Base-by-base conservation (phyloP, 2,329 filamentous ascomycete genomes). In the Diaporthe ampelina region DNA sequence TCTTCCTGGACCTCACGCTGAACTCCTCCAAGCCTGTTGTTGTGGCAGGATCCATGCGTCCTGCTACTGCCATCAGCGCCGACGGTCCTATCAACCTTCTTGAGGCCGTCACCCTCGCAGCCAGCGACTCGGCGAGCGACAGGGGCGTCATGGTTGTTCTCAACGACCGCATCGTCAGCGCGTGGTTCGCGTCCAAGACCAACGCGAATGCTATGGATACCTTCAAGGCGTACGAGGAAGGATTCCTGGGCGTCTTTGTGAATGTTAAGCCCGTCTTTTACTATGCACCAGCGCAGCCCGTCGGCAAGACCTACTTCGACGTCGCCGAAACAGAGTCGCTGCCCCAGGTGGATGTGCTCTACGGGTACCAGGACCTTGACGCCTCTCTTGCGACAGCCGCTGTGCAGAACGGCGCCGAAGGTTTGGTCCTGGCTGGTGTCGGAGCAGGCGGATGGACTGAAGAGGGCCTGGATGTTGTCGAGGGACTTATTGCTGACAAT, bases 81-180 rank as follows among this genome's bases (percentile, higher is more conserved):
- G 91, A 93, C 75, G 91, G 91, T 0, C 90, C 90, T 21, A 86
- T 90, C 78, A 92, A 93, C 80, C 85, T 92, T 35, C 86, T 90
- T 56, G 87, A 90, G 79, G 88, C 90, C 17, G 89, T 91, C 1
- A 89, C 86, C 0, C 83, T 92, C 4, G 91, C 91, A 0, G 84
- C 83, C 1, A 84, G 82, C 43, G 81, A 84, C 1, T 80, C 81
- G 2, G 88, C 88, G 1, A 80, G 78, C 11, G 83, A 86, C 69
- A 84, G 91, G 1, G 91, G 91, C 54, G 85, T 88, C 21, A 88
- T 93, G 86, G 85, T 92, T 26, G 88, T 89, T 2, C 81, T 92
- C 73, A 92, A 92, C 79, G 91, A 92, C 80, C 88, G 90, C 73
- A 91, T 92, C 77, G 86, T 86, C 6, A 86, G 83, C 26, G 88